phyloP scores from a whole-genome alignment of 495 filamentous ascomycete species.

The Parmelia sp. region DNA sequence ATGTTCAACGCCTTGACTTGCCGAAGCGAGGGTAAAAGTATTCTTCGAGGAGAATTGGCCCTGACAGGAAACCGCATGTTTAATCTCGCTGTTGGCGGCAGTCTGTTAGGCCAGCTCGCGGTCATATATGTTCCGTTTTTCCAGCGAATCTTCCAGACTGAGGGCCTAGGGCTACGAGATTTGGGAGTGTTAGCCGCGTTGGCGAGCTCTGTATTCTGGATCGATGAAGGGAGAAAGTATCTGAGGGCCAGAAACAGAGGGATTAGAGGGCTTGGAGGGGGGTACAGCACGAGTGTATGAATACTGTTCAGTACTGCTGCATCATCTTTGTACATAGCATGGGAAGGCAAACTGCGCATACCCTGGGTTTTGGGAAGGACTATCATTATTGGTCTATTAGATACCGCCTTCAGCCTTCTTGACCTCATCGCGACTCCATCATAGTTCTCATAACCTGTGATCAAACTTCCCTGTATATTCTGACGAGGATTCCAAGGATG shows the following conservation, averaged over 20 bases:
- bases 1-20: constrained; percentile 98
- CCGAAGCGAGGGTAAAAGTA: constrained; percentile 82
- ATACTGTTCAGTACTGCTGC: constrained; percentile 2
- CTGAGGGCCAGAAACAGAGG: constrained; percentile 32
- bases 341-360: constrained; percentile 2
- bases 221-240: constrained; percentile 84
- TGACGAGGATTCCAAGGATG: background rate
- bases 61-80: constrained; percentile 86
- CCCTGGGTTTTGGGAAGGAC: background rate
- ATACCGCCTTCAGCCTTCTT: background rate
- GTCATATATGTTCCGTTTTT: constrained; percentile 93
- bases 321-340: constrained; percentile 22
- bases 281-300: constrained; percentile 47
- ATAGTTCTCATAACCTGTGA: background rate
- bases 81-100: constrained; percentile 85
- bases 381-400: background rate
- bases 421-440: background rate
- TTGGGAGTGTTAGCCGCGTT: constrained; percentile 62
- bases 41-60: constrained; percentile 77
- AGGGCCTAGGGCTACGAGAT: constrained; percentile 69
- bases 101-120: constrained; percentile 73
- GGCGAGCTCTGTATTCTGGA: constrained; percentile 88
- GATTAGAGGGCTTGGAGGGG: constrained; percentile 32
- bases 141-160: constrained; percentile 92
- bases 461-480: background rate